Evolutionary conservation across 2,329 filamentous ascomycete species (phyloP), one percentile per base, ranked within the genome.

Genomic region (Colletotrichum agaves): DNA sequence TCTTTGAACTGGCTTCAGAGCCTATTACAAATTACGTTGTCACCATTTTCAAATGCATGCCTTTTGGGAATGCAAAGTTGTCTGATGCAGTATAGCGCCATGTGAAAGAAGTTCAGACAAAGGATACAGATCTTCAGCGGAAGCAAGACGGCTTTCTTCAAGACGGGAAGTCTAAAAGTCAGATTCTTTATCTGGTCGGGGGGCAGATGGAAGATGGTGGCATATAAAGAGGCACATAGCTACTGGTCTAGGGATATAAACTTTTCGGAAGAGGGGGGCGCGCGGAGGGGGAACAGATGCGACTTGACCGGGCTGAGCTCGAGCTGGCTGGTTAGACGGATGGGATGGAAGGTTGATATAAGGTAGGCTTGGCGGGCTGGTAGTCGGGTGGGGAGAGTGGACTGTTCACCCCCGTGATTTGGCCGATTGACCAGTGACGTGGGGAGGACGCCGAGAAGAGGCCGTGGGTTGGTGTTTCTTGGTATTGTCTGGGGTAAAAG

Each of bases 121-220:
- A 41, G 15, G 3, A 47, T 13, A 53, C 12, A 52, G 39, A 41
- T 35, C 27, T 33, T n/a, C 15, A 39, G 59, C 50, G 41, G 47
- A 41, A 58, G 58, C 50, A 61, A 31, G 21, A 27, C 10, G 52
- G 19, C 35, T 46, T n/a, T 5, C 19, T 31, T 33, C 27, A 23
- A 33, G 13, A 23, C 58, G 58, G 58, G 63, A 66, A 62, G 63
- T 62, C 63, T 66, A 61, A 49, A 47, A 43, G 21, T 41, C n/a
- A n/a, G 43, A 63, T 47, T 41, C 60, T n/a, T 17, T 46, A 13
- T 7, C 19, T 21, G 10, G n/a, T n/a, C n/a, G 27, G 27, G 8
- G 27, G 27, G 27, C 27, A n/a, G n/a, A n/a, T n/a, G n/a, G 27
- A 6, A 7, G 27, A 27, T 27, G 27, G 27, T 8, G 27, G 27